Conservation (phyloP, 768 basidiomycete species). For the Daedalea quercina region DNA sequence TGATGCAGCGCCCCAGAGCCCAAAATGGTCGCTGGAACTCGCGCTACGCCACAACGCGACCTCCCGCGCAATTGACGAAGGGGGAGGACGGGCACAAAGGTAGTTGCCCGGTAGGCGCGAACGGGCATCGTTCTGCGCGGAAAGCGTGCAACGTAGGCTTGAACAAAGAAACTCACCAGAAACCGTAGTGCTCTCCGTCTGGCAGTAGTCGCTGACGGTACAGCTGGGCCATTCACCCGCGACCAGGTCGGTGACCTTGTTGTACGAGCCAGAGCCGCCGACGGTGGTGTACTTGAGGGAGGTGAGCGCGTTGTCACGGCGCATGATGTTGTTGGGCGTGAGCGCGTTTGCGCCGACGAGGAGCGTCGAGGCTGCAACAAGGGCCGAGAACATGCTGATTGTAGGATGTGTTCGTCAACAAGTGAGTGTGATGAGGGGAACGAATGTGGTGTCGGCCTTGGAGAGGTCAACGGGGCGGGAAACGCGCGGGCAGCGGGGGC, state of each 20-base stretch:
- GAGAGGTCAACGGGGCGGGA: slow-evolving; percentile 2
- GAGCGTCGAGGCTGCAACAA: slow-evolving; percentile 10
- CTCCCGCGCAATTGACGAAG: too few species aligned
- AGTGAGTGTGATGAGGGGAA: slow-evolving; percentile 6
- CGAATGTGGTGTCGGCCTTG: slow-evolving; percentile 7
- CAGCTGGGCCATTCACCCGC: slow-evolving; percentile 21
- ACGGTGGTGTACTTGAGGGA: slow-evolving; percentile 22
- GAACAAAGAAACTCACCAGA: slow-evolving; percentile 6
- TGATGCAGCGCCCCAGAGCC: too few species aligned
- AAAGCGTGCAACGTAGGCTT: too few species aligned
- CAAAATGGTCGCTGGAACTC: too few species aligned
- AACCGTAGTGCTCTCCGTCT: slow-evolving; percentile 13
- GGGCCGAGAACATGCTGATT: slow-evolving; percentile 4
- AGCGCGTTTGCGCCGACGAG: slow-evolving; percentile 11
- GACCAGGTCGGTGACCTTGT: slow-evolving; percentile 23
- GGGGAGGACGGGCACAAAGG: too few species aligned
- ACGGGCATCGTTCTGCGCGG: too few species aligned
- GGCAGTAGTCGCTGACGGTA: slow-evolving; percentile 17
- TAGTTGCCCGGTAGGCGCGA: too few species aligned
- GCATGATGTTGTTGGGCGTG: slow-evolving; percentile 15
- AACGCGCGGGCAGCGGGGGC: neutral
- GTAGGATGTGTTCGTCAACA: neutral
- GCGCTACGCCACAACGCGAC: too few species aligned
- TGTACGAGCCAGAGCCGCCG: slow-evolving; percentile 20
- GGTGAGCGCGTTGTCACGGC: slow-evolving; percentile 18